A percentile compares a stretch with the other conserved stretches of the same genome.
phyloP scores from a whole-genome alignment of 148 eudicot species.

The Rhododendron henanense region DNA sequence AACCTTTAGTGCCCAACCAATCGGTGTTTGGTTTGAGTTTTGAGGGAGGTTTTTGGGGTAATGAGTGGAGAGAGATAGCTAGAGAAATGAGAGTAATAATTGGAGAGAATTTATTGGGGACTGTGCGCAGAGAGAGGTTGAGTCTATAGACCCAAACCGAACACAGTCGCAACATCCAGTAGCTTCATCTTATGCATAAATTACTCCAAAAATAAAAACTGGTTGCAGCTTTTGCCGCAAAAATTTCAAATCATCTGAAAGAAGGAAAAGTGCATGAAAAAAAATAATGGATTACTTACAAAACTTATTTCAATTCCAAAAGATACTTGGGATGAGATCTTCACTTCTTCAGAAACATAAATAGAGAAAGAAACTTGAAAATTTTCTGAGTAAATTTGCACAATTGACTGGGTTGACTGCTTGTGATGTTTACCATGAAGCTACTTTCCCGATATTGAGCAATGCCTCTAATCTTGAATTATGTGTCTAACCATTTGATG shows the following conservation, averaged over 20 bases:
- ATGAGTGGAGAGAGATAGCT: background rate
- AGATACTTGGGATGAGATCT: background rate
- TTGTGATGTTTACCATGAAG: background rate
- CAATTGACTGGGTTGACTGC: background rate
- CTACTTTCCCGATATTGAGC: background rate
- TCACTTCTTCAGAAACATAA: background rate
- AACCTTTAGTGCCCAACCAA: background rate
- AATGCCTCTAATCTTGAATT: background rate
- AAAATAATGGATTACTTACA: background rate
- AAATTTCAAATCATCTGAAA: background rate
- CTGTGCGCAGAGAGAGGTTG: background rate
- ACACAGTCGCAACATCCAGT: background rate
- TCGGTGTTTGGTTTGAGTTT: background rate
- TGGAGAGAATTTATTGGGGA: background rate
- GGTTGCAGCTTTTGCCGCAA: background rate
- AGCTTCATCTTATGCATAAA: conserved; percentile 3
- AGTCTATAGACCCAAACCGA: background rate
- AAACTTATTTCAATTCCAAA: background rate
- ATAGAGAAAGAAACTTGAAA: background rate
- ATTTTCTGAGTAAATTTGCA: background rate
- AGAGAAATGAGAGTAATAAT: background rate
- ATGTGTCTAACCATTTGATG: background rate
- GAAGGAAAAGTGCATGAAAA: background rate
- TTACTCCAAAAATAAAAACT: background rate
- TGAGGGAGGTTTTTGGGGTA: background rate